phyloP scores from a whole-genome alignment of 441 rosid species.

The Flueggea neowawraea region DNA sequence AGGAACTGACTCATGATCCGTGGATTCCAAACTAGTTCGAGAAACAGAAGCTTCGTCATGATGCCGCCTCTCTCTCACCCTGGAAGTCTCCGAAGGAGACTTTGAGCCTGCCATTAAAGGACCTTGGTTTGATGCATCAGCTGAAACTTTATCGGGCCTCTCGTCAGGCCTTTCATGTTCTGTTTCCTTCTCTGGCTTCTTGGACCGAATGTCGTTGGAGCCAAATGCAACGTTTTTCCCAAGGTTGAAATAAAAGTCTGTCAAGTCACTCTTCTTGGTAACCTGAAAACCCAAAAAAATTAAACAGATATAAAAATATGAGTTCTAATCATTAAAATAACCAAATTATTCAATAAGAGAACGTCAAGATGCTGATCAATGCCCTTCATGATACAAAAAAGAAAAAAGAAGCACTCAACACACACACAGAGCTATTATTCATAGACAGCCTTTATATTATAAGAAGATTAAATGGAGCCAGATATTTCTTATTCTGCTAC shows the following conservation, averaged over 20 bases:
- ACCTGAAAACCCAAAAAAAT: conserved; percentile 39
- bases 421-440: too few relatives aligned
- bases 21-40: conserved; percentile 25
- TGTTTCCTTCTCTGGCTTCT: conserved; percentile 40
- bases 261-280: conserved; percentile 83
- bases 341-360: too few relatives aligned
- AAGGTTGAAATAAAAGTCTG: conserved; percentile 82
- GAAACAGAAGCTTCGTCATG: conserved; percentile 22
- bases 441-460: too few relatives aligned
- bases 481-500: too few relatives aligned
- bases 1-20: conserved; percentile 21
- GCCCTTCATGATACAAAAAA: too few relatives aligned
- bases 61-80: conserved; percentile 19
- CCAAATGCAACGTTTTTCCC: conserved; percentile 86
- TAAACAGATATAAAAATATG: background rate
- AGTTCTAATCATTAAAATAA: too few relatives aligned
- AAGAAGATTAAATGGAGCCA: too few relatives aligned
- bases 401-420: too few relatives aligned
- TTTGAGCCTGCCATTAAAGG: conserved; percentile 16
- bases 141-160: conserved; percentile 14
- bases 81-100: conserved; percentile 16
- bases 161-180: conserved; percentile 36
- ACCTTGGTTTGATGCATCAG: conserved; percentile 21
- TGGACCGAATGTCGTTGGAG: conserved; percentile 35
- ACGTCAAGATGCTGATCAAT: too few relatives aligned